These are phyloP conservation scores for Hericium alpestre DNA, from an alignment of 768 basidiomycete species.

Conservation along the genomic window DNA sequence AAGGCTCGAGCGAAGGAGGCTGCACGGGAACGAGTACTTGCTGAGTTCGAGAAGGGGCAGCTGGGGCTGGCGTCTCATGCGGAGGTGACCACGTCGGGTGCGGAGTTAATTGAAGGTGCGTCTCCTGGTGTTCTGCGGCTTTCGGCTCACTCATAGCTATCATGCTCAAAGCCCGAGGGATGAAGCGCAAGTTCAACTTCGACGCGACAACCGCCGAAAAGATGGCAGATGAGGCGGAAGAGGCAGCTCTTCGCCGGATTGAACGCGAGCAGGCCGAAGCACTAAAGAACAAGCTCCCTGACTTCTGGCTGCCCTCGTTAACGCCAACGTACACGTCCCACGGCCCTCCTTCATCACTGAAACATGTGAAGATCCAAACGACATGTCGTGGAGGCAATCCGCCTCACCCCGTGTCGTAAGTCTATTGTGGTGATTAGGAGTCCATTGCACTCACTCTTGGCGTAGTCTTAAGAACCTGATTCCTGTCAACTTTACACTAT, in stretches of 20 bases:
- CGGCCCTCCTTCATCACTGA: slow-evolving; percentile 53
- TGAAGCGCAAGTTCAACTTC: slow-evolving; percentile 82
- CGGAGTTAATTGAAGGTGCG: slow-evolving; percentile 24
- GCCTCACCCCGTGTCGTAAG: slow-evolving; percentile 69
- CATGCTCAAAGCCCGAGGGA: slow-evolving; percentile 35
- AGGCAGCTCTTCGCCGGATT: slow-evolving; percentile 72
- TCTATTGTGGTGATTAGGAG: slow-evolving; percentile 9
- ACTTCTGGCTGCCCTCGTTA: slow-evolving; percentile 93
- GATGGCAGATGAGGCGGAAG: slow-evolving; percentile 75
- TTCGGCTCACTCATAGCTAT: neutral
- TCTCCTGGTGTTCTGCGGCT: slow-evolving; percentile 19
- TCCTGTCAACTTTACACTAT: slow-evolving; percentile 69
- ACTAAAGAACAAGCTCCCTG: slow-evolving; percentile 80
- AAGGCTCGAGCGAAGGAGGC: slow-evolving; percentile 53
- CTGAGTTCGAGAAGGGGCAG: slow-evolving; percentile 84
- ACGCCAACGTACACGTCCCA: slow-evolving; percentile 70
- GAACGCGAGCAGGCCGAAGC: slow-evolving; percentile 80
- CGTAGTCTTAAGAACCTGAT: slow-evolving; percentile 72
- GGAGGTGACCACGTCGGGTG: slow-evolving; percentile 30
- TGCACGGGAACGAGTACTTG: slow-evolving; percentile 80
- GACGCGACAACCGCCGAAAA: slow-evolving; percentile 61
- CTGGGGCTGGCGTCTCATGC: slow-evolving; percentile 49
- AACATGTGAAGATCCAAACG: slow-evolving; percentile 80
- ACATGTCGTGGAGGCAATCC: slow-evolving; percentile 78
- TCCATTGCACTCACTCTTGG: slow-evolving; percentile 1